Evolutionary conservation across 139 green algal species (phyloP), one percentile per base, ranked within the genome.

Genomic region (Picochlorum costavermella): DNA sequence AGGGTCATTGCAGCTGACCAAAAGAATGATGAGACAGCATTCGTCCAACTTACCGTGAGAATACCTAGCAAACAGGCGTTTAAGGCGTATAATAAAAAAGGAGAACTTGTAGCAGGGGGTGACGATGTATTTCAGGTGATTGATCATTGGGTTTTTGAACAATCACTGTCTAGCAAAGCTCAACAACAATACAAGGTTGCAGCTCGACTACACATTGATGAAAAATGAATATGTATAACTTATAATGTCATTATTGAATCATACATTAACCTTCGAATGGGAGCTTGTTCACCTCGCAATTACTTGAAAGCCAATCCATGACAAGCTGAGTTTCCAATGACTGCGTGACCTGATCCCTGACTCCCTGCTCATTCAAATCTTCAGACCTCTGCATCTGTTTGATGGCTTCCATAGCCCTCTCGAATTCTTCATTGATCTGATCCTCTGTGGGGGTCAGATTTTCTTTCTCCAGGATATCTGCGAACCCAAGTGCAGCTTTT

Each of bases 101-200:
- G 66, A 2, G 6, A 40, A 16, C 56, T 83, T 44, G 53, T 83
- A 48, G 65, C 70, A 2, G 77, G 77, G 12, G 46, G 50, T 48
- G 59, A 62, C 1, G 69, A 58, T 20, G 65, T 51, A 46, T 11
- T 75, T 40, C 53, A 51, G 40, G 76, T 83, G 4, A 64, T 67
- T 44, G 76, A 83, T 44, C 53, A 63, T 8, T 83, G 76, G 76
- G 74, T 83, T n/a, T 75, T 83, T 70, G 76, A 83, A 62, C 43
- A 61, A 17, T 28, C 69, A 5, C 28, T 83, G 20, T 65, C 56
- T 30, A 40, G 74, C 29, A 50, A 61, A 43, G 6, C 49, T 6
- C 31, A 45, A 50, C 67, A 72, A 20, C 50, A 64, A n/a, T 77
- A 65, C 65, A 64, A 60, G 11, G 50, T 77, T 45, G 71, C 65